Base-by-base conservation (phyloP, 306 rosid species). In the Delonix regia region DNA sequence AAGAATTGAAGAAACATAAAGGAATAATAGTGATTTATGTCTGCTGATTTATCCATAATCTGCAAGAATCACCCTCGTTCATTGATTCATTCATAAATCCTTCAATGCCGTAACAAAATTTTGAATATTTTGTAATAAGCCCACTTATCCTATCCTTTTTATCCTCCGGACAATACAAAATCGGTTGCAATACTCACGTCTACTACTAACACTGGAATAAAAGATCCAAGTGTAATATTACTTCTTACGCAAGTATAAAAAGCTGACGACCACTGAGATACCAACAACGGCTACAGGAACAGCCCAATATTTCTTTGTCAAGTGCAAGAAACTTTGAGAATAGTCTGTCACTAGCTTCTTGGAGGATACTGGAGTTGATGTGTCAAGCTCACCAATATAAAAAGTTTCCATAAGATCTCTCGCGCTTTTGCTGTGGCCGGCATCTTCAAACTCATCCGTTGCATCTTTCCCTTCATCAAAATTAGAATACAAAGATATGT, bases 401-500 rank as follows among this genome's bases (percentile, higher is more conserved):
- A 83, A 90, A 33, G 77, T 60, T 81, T 86, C 81, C 97, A 94
- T 84, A 44, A 85, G 88, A 67, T 90, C 94, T 84, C 77, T 92
- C 9, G 98, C 92, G 3, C 30, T 69, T 74, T 89, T 65, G 84
- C 97, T 90, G 73, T 94, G 98, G 33, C 98, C 98, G 6, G 87
- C 97, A 86, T 94, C 98, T 87, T 94, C 98, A 85, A 94, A 94
- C 30, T 94, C 98, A 0, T 94, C 91, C 1, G 94, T 87, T 63
- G 97, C 98, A 64, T 92, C 97, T 80, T 57, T 89, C 64, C 97
- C 98, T 94, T 66, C 25, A 78, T 38, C 47, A 16, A 27, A 62
- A 77, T 72, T n/a, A 52, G 75, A 62, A 75, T 45, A 80, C 55
- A 63, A 49, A 42, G 28, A 69, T 70, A 44, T 60, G 41, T 68